Base-by-base conservation (phyloP, 2,329 filamentous ascomycete species). In the Triangularia setosa region DNA sequence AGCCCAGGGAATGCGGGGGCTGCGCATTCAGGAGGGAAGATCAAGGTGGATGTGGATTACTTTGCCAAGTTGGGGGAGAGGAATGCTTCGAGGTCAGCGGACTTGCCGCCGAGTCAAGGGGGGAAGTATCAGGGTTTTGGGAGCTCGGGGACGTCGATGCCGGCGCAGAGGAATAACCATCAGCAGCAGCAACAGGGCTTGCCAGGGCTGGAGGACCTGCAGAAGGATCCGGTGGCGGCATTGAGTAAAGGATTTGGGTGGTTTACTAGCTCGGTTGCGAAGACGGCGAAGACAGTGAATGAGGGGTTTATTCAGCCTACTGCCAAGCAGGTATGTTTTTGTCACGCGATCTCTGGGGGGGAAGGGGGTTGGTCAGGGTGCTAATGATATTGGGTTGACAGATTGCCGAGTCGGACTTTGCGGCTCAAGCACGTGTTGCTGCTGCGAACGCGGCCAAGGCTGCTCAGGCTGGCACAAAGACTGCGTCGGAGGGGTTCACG, bases 91-190 rank as follows among this genome's bases (percentile, higher is more conserved):
- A 83, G 95, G 65, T 82, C 91, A 6, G 92, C 89, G 0, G 82
- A 86, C 71, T 72, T 98, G 60, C 90, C 92, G 28, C 95, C 95
- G 0, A 94, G 84, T 66, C 94, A 97, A 76, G 95, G 95, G 65
- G 95, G 95, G 11, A 97, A 96, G 77, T 99, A 92, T 74, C 84
- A 81, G 11, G 95, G 95, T 0, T 99, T 99, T 76, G 95, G 95
- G 35, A 96, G 89, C 74, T 87, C 88, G 58, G 85, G 58, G 35
- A 52, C 90, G 25, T 82, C 81, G 61, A 21, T 48, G 40, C 81
- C 86, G n/a, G n/a, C n/a, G 18, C 77, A 81, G 61, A 76, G 75
- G 52, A 76, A 74, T 25, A 27, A 48, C 6, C 75, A 69, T 30
- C 54, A 65, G 18, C 64, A 75, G 1, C 75, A 69, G 33, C 54